Conservation (phyloP, 2,329 filamentous ascomycete species). For the Pseudogymnoascus sp. region DNA sequence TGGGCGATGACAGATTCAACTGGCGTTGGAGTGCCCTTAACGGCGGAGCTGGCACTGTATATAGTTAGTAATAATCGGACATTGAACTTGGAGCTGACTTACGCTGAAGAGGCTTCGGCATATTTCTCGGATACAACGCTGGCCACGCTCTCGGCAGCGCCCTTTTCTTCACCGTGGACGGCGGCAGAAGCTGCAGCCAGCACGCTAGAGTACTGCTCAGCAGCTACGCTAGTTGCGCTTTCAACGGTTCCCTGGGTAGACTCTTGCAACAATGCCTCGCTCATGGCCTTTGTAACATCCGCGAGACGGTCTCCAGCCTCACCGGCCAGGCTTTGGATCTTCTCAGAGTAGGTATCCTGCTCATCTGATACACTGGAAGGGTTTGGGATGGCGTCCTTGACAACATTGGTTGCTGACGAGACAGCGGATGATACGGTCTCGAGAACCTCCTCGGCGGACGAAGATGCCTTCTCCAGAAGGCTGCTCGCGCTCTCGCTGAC, state of each 20-base stretch:
- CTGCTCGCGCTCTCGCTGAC: constrained; percentile 18
- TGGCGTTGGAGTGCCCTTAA: constrained; percentile 61
- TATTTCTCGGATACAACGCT: constrained; percentile 47
- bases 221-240: constrained; percentile 43
- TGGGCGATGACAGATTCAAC: constrained; percentile 31
- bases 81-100: constrained; percentile 24
- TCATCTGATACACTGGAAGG: constrained; percentile 18
- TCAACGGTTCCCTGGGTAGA: constrained; percentile 36
- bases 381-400: constrained; percentile 7
- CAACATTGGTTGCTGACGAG: background rate
- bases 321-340: constrained; percentile 41
- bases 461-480: constrained; percentile 24
- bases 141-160: constrained; percentile 36
- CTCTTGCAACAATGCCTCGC: constrained; percentile 39
- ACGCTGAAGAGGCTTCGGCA: constrained; percentile 47
- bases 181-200: constrained; percentile 47
- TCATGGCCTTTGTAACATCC: constrained; percentile 46
- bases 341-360: constrained; percentile 39
- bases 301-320: constrained; percentile 44
- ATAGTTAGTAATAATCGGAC: constrained; percentile 12
- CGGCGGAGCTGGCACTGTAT: constrained; percentile 43
- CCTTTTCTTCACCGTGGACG: constrained; percentile 40
- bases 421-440: background rate
- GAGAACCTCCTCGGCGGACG: background rate
- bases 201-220: constrained; percentile 48